Evolutionary conservation across 768 basidiomycete genomes (phyloP).

Genomic region (Boletus fagicola): DNA sequence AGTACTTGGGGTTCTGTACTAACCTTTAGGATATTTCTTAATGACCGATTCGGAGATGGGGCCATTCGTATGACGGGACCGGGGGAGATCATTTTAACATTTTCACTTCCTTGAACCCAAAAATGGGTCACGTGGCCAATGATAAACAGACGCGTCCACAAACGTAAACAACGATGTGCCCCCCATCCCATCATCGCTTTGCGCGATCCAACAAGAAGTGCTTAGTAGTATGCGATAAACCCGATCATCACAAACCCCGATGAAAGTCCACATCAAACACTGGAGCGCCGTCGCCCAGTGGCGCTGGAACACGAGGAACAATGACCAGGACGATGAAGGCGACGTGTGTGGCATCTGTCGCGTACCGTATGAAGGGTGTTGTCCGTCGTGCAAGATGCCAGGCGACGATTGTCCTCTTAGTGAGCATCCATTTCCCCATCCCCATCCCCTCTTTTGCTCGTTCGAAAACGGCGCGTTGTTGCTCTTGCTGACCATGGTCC

Average conservation of each 20-base stretch:
- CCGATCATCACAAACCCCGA: background rate
- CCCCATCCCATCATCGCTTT: no score
- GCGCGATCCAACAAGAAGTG: background rate
- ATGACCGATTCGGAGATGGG: no score
- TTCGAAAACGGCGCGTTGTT: background rate
- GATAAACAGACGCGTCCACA: background rate
- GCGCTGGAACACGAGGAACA: conserved; percentile 68
- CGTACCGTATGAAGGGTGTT: conserved; percentile 90
- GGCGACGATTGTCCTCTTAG: conserved; percentile 95
- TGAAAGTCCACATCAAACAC: conserved; percentile 82
- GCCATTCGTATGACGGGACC: no score
- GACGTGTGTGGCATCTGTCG: conserved; percentile 87
- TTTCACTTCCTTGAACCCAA: background rate
- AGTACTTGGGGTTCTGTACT: no score
- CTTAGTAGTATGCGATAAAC: background rate
- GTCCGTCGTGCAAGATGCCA: conserved; percentile 93
- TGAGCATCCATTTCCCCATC: background rate
- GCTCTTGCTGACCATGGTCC: background rate
- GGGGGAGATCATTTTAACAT: background rate
- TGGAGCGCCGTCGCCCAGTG: conserved; percentile 90
- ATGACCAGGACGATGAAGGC: conserved; percentile 46
- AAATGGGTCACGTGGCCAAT: background rate
- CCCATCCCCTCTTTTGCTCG: background rate
- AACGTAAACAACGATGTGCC: background rate
- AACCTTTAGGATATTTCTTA: no score